Base-by-base conservation (phyloP, 225 moss, liverwort and hornwort genomes). In the Pseudisothecium myosuroides region DNA sequence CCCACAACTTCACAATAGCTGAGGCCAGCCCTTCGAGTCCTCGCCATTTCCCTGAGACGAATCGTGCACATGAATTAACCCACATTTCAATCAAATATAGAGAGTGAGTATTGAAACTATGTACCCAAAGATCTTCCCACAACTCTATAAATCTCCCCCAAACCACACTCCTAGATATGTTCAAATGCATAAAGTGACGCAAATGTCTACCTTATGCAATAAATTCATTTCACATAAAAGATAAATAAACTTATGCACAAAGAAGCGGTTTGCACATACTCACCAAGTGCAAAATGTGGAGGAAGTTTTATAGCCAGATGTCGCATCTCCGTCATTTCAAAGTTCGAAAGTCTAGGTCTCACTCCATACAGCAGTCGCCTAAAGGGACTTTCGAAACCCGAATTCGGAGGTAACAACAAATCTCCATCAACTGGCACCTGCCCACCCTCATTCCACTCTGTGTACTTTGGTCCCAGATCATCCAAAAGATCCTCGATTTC, bases 271-370 rank as follows among this genome's bases (percentile, higher is more conserved):
- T 49, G 65, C 71, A 87, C 59, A 82, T 79, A 84, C 90, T 23
- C 93, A 96, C 99, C 97, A 88, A 97, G 95, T 80, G 94, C 96
- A 88, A 99, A 99, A 85, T 99, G 97, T 47, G 99, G 96, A 54
- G 94, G 93, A 66, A 94, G 87, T 17, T 93, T 95, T 88, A 89
- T 90, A 72, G 94, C 92, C 65, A 97, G 92, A 84, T 91, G 95
- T 29, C 94, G 95, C 92, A 99, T 91, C 64, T 97, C 96, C 80
- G 97, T 96, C 95, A 99, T 92, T 90, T 99, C 99, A 85, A 93
- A 55, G 88, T 97, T 96, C 20, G 90, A 92, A 36, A 99, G 92
- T 80, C 72, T 83, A 22, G 96, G 90, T 91, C 91, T 99, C 52
- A 97, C 87, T 88, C 99, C 99, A 90, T 96, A 94, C 10, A 95